phyloP scores from a whole-genome alignment of 805 yeast genomes.

The Kazachstania kunashirensis region DNA sequence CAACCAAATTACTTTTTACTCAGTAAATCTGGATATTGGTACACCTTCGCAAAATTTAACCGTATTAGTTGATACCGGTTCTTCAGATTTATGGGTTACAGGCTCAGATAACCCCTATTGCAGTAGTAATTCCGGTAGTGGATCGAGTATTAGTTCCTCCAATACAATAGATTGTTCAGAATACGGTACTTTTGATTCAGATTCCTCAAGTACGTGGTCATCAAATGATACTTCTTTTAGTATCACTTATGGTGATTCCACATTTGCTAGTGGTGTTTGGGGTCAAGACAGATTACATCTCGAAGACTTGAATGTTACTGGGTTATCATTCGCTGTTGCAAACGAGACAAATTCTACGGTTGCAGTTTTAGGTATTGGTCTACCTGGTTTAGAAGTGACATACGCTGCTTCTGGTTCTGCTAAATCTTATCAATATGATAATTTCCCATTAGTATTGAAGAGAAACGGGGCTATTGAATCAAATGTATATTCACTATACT shows the following conservation, averaged over 20 bases:
- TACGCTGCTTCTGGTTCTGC: slow-evolving; percentile 26
- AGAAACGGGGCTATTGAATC: slow-evolving; percentile 46
- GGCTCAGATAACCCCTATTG: slow-evolving; percentile 41
- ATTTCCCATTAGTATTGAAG: slow-evolving; percentile 56
- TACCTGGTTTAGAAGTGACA: slow-evolving; percentile 60
- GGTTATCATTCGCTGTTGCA: slow-evolving; percentile 67
- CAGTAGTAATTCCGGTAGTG: slow-evolving; percentile 1
- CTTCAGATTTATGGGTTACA: slow-evolving; percentile 55
- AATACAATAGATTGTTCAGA: slow-evolving; percentile 31
- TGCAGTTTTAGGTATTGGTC: slow-evolving; percentile 71
- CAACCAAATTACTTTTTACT: slow-evolving; percentile 37
- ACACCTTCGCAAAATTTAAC: slow-evolving; percentile 44
- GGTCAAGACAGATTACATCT: slow-evolving; percentile 48
- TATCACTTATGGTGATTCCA: slow-evolving; percentile 45
- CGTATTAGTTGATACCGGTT: slow-evolving; percentile 62
- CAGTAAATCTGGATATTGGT: slow-evolving; percentile 42
- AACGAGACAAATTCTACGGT: slow-evolving; percentile 48
- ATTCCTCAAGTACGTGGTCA: slow-evolving; percentile 17
- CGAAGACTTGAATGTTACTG: slow-evolving; percentile 39
- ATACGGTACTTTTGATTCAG: slow-evolving; percentile 30
- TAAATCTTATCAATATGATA: slow-evolving; percentile 41
- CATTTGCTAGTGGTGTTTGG: slow-evolving; percentile 36
- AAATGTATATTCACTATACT: slow-evolving; percentile 52
- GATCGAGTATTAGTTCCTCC: background rate
- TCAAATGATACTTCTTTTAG: slow-evolving; percentile 31